Conservation (phyloP, 139 green algal species). For the Microglena sp. region DNA sequence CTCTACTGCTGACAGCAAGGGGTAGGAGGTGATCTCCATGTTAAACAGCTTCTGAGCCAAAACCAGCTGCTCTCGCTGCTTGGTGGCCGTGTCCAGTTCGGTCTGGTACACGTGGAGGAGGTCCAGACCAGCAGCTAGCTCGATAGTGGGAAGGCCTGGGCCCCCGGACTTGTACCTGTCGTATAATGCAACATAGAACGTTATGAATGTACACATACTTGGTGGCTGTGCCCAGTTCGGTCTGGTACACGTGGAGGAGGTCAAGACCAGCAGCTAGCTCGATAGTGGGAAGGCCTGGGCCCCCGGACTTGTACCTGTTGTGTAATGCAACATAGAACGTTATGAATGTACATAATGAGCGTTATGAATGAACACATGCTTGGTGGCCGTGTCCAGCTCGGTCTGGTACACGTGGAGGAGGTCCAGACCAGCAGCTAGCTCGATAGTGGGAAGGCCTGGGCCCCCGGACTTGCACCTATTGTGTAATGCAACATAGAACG, state of each 20-base stretch:
- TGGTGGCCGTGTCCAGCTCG: constrained; percentile 31
- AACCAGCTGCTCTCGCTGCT: constrained; percentile 59
- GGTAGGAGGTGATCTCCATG: constrained; percentile 67
- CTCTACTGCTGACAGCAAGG: constrained; percentile 43
- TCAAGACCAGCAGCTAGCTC: constrained; percentile 39
- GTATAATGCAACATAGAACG: too few relatives aligned
- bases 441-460: constrained; percentile 33
- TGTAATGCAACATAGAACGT: too few relatives aligned
- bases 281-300: constrained; percentile 35
- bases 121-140: constrained; percentile 37
- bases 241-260: constrained; percentile 30
- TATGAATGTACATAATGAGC: too few relatives aligned
- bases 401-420: constrained; percentile 30
- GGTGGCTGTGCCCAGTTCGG: constrained; percentile 29
- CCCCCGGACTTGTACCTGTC: constrained; percentile 7
- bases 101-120: constrained; percentile 30
- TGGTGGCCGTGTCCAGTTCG: constrained; percentile 31
- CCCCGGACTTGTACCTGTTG: too few relatives aligned
- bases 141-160: constrained; percentile 33
- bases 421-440: constrained; percentile 37
- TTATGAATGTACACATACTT: too few relatives aligned
- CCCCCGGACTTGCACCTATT: constrained; percentile 15
- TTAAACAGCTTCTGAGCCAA: constrained; percentile 79
- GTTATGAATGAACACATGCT: too few relatives aligned
- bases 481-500: too few relatives aligned